phyloP scores from a whole-genome alignment of 2,329 filamentous ascomycete genomes.

The Thielaviopsis cerberus region DNA sequence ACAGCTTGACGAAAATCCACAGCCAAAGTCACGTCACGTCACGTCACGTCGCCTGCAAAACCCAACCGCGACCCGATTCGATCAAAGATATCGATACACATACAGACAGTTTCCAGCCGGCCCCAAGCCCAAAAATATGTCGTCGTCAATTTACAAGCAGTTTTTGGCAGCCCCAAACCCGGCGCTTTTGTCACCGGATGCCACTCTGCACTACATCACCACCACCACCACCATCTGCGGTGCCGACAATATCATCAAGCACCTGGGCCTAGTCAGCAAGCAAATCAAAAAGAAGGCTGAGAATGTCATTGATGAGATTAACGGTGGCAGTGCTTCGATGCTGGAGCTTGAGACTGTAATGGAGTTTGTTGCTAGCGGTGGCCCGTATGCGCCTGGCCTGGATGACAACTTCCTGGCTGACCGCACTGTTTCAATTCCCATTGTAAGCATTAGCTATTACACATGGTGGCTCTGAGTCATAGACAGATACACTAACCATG shows the following conservation, averaged over 20 bases:
- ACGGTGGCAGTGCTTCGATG: constrained; percentile 55
- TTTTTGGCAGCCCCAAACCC: constrained; percentile 51
- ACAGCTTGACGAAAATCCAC: background rate
- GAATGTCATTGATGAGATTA: constrained; percentile 54
- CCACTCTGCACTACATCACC: constrained; percentile 71
- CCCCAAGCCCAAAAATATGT: constrained; percentile 5
- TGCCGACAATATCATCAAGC: constrained; percentile 61
- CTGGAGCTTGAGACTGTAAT: constrained; percentile 69
- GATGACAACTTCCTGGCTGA: constrained; percentile 91
- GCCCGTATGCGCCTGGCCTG: constrained; percentile 68
- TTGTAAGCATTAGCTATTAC: constrained; percentile 38
- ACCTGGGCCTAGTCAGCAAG: constrained; percentile 51
- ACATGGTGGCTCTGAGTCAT: background rate
- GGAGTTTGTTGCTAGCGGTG: constrained; percentile 65
- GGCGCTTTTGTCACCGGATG: constrained; percentile 43
- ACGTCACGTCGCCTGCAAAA: background rate
- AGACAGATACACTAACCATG: background rate
- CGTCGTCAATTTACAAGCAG: constrained; percentile 41
- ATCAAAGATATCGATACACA: background rate
- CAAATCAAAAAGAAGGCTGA: constrained; percentile 71
- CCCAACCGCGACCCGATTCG: background rate
- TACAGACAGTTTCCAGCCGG: background rate
- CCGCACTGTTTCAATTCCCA: constrained; percentile 56
- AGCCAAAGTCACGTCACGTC: background rate
- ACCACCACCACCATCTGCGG: constrained; percentile 60